Evolutionary conservation across 108 stramenopile species (phyloP), one percentile per base, ranked within the genome.

Genomic region (Nitzschia putrida): DNA sequence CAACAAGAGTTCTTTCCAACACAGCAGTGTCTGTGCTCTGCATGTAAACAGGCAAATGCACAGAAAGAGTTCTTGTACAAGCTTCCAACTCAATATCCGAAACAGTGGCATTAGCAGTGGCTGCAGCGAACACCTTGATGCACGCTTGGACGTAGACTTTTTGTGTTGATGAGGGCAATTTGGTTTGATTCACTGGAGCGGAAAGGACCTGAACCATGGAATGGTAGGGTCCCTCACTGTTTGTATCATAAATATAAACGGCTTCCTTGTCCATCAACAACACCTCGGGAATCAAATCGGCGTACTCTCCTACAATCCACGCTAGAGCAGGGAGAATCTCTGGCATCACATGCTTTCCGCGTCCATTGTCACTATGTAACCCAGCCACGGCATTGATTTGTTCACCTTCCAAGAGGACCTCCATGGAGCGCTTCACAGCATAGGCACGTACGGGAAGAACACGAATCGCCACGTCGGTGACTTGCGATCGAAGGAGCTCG

Each of bases 231-330:
- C 86, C 81, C 73, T 81, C 74, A 37, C 82, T 83, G 18, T 69
- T 26, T 0, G 70, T 38, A 61, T 87, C 69, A 64, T 82, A 86
- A 38, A 73, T 68, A 22, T 69, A 66, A 44, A 83, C 83, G 13
- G 61, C 80, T 40, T 65, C 80, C 53, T 84, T 71, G 25, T 83
- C 85, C n/a, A 59, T 71, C 3, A 66, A 71, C 57, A 91, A 53
- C 34, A 77, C 86, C 51, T 78, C 86, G 21, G 87, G 87, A 41
- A 88, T 80, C 60, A 86, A 69, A 63, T 83, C 85, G 14, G 92
- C 89, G 74, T 92, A 99, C 79, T 98, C 99, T 14, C 97, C 97
- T 0, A 93, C 91, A 77, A 98, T 94, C 94, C 95, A 98, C 37
- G 97, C 97, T 41, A 97, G 86, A 3, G 95, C 94, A 8, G 82